A percentile compares a stretch with the other conserved stretches of the same genome.
These are phyloP conservation scores for Lodderomyces oxycetoniae DNA, from an alignment of 1,139 yeast genomes.

Conservation along the genomic window DNA sequence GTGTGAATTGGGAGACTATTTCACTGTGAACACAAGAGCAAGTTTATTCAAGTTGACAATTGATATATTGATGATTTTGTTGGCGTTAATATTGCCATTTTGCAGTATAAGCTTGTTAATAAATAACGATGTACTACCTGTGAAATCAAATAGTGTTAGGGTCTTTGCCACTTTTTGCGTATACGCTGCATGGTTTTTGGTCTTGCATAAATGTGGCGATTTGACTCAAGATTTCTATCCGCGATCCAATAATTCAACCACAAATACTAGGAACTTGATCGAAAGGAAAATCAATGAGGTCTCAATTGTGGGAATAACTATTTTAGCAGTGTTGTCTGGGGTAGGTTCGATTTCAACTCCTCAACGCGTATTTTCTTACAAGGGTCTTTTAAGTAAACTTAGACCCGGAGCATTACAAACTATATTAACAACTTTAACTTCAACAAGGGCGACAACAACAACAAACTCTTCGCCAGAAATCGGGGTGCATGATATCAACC, in stretches of 20 bases:
- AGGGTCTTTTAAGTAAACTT: too few relatives aligned
- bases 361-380: constrained; percentile 18
- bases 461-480: constrained; percentile 7
- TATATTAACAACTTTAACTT: not conserved
- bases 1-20: constrained; percentile 32
- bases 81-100: constrained; percentile 33
- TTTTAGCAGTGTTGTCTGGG: constrained; percentile 69
- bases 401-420: too few relatives aligned
- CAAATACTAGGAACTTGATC: constrained; percentile 15
- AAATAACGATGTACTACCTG: constrained; percentile 26
- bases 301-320: constrained; percentile 66
- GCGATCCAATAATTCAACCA: constrained; percentile 7
- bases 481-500: constrained; percentile 24
- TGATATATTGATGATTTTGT: constrained; percentile 28
- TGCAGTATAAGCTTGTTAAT: constrained; percentile 28
- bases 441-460: not conserved
- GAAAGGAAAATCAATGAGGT: constrained; percentile 53
- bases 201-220: constrained; percentile 35
- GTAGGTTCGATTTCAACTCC: constrained; percentile 73
- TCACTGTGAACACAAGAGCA: constrained; percentile 21
- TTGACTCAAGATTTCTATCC: constrained; percentile 29
- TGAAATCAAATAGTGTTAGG: constrained; percentile 7
- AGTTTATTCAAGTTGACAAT: constrained; percentile 30
- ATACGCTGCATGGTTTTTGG: constrained; percentile 29
- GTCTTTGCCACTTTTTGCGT: constrained; percentile 12